Evolutionary conservation across 2,329 filamentous ascomycete genomes (phyloP).

Genomic region (Fusarium vanettenii): DNA sequence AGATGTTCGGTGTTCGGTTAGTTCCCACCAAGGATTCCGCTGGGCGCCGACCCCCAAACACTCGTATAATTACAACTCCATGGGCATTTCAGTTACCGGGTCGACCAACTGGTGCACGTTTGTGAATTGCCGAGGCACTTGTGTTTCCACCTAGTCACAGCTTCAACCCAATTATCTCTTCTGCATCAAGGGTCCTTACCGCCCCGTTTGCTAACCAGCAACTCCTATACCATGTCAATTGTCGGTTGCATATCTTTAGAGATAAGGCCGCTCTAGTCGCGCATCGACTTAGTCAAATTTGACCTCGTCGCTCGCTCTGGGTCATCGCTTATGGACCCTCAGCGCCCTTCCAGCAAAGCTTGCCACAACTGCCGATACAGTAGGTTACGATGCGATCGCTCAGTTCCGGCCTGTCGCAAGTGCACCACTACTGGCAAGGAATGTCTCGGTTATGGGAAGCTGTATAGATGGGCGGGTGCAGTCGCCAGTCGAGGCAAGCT

Average conservation of each 20-base stretch:
- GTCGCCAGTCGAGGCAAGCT: conserved; percentile 1
- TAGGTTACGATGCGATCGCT: conserved; percentile 6
- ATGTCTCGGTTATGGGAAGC: conserved; percentile 3
- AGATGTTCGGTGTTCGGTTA: not conserved
- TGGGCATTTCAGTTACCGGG: not conserved
- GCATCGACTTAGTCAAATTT: not conserved
- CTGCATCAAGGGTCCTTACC: not conserved
- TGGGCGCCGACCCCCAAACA: not conserved
- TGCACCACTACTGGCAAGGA: not conserved
- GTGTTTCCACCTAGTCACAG: not conserved
- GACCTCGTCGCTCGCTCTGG: not conserved
- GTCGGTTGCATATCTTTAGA: not conserved
- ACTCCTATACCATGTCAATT: not conserved
- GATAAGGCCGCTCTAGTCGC: not conserved
- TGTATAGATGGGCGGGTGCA: conserved; percentile 10
- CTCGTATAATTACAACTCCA: not conserved
- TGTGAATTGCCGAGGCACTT: not conserved
- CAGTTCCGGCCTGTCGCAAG: not conserved
- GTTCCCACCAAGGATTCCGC: not conserved
- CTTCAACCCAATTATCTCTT: not conserved
- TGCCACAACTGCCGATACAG: conserved; percentile 12
- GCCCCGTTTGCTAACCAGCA: not conserved
- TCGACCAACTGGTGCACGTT: not conserved
- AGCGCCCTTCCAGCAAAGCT: not conserved
- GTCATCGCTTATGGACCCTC: not conserved